phyloP scores from a whole-genome alignment of 345 rosid genomes.

The Acer yangbiense region DNA sequence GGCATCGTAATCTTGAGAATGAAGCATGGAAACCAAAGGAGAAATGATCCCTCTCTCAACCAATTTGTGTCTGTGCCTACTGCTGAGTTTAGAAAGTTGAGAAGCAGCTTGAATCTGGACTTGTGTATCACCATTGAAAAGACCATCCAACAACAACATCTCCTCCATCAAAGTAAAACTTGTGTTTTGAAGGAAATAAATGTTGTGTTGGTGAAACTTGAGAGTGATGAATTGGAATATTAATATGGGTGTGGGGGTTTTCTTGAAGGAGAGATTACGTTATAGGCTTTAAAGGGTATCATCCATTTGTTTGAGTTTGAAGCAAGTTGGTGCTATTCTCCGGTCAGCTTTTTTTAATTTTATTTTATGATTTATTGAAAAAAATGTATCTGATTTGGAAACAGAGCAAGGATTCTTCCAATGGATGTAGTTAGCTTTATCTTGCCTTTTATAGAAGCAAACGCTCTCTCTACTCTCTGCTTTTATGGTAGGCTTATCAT shows the following conservation, averaged over 20 bases:
- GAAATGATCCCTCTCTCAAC: slow-evolving; percentile 63
- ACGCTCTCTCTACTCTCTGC: not conserved
- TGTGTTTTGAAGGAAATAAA: not conserved
- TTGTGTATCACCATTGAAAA: slow-evolving; percentile 54
- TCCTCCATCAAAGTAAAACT: slow-evolving; percentile 51
- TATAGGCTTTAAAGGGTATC: slow-evolving; percentile 60
- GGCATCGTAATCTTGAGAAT: slow-evolving; percentile 59
- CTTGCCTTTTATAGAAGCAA: slow-evolving; percentile 62
- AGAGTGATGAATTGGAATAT: slow-evolving; percentile 25
- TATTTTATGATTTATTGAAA: not conserved
- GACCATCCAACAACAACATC: slow-evolving; percentile 47
- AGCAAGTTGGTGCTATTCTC: slow-evolving; percentile 51
- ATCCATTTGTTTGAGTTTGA: slow-evolving; percentile 79
- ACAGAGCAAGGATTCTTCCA: slow-evolving; percentile 41
- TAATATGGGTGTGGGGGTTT: slow-evolving; percentile 28
- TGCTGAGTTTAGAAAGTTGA: slow-evolving; percentile 48
- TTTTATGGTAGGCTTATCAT: slow-evolving; percentile 9
- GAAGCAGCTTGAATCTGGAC: slow-evolving; percentile 65
- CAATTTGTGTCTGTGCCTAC: slow-evolving; percentile 58
- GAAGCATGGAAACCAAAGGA: slow-evolving; percentile 73
- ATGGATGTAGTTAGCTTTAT: slow-evolving; percentile 41
- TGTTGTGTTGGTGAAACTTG: slow-evolving; percentile 3
- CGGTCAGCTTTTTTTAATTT: slow-evolving; percentile 28
- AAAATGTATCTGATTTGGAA: slow-evolving; percentile 37
- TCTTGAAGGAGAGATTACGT: slow-evolving; percentile 55